These are phyloP conservation scores for Ophiocordyceps australis DNA, from an alignment of 2,329 filamentous ascomycete genomes.

Conservation along the genomic window DNA sequence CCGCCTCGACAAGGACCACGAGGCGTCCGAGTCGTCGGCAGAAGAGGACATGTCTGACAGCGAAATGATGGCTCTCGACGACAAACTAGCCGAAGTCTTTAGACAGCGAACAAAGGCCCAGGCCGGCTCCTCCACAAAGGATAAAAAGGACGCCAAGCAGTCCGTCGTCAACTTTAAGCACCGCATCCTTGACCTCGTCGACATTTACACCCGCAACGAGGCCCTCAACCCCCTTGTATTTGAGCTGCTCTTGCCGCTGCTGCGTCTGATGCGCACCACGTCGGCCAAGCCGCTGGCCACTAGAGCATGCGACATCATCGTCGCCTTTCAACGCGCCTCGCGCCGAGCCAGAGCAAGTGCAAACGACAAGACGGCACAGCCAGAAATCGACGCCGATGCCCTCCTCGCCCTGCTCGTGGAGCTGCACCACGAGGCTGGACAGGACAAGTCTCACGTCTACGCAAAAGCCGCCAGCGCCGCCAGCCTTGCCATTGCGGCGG, in stretches of 20 bases:
- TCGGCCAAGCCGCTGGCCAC: constrained; percentile 56
- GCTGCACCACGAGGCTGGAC: constrained; percentile 50
- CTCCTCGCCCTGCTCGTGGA: constrained; percentile 40
- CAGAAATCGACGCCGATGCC: constrained; percentile 17
- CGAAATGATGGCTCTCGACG: constrained; percentile 82
- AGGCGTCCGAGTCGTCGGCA: constrained; percentile 36
- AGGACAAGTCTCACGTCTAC: constrained; percentile 51
- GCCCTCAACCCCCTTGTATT: constrained; percentile 49
- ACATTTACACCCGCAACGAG: constrained; percentile 70
- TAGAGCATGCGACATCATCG: constrained; percentile 55
- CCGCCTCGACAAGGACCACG: constrained; percentile 37
- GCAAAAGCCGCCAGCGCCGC: constrained; percentile 57
- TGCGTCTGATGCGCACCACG: constrained; percentile 62
- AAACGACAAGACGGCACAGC: constrained; percentile 12
- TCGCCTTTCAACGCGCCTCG: constrained; percentile 50
- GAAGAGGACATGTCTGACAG: constrained; percentile 87
- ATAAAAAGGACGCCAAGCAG: constrained; percentile 74
- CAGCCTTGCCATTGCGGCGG: constrained; percentile 47
- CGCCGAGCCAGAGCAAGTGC: constrained; percentile 28
- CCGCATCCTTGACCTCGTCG: constrained; percentile 72
- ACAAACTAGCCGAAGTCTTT: constrained; percentile 72
- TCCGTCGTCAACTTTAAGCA: constrained; percentile 91
- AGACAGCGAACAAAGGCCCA: constrained; percentile 48
- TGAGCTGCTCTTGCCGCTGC: constrained; percentile 53
- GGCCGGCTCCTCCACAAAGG: constrained; percentile 57